Evolutionary conservation across 2,329 filamentous ascomycete genomes (phyloP).

Genomic region (Fusarium agapanthi): DNA sequence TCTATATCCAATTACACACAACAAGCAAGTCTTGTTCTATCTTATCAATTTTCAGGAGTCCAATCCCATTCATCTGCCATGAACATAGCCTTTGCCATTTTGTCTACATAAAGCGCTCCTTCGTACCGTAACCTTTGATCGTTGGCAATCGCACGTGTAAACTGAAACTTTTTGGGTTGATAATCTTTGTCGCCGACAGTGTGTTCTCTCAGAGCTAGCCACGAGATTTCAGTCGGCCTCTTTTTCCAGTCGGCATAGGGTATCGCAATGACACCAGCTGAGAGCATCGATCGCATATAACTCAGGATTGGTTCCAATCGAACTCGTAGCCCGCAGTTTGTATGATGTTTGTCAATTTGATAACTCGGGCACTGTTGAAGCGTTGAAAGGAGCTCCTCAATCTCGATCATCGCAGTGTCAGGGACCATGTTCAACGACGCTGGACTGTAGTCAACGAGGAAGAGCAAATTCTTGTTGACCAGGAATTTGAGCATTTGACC

Average conservation of each 20-base stretch:
- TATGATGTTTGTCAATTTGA: constrained; percentile 77
- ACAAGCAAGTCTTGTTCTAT: constrained; percentile 21
- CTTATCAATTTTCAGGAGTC: constrained; percentile 57
- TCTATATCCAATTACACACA: constrained; percentile 26
- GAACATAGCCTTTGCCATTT: constrained; percentile 62
- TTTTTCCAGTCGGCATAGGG: constrained; percentile 57
- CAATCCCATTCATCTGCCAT: constrained; percentile 67
- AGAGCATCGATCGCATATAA: constrained; percentile 67
- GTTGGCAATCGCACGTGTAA: constrained; percentile 59
- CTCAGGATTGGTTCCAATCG: constrained; percentile 73
- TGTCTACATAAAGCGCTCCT: constrained; percentile 59
- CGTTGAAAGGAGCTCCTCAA: constrained; percentile 66
- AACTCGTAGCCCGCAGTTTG: constrained; percentile 75
- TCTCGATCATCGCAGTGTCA: constrained; percentile 65
- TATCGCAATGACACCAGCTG: constrained; percentile 56
- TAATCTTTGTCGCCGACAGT: constrained; percentile 23
- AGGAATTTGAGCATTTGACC: constrained; percentile 82
- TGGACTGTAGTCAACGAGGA: constrained; percentile 65
- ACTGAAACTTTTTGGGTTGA: constrained; percentile 51
- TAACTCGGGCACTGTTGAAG: constrained; percentile 75
- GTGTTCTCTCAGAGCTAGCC: constrained; percentile 45
- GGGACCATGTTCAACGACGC: constrained; percentile 55
- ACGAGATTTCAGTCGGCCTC: constrained; percentile 51
- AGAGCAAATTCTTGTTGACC: constrained; percentile 66
- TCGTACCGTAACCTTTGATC: constrained; percentile 61